A percentile compares a stretch with the other conserved stretches of the same genome.
These are phyloP conservation scores for Beta lomatogona DNA, from an alignment of 179 eudicot genomes.

Conservation along the genomic window DNA sequence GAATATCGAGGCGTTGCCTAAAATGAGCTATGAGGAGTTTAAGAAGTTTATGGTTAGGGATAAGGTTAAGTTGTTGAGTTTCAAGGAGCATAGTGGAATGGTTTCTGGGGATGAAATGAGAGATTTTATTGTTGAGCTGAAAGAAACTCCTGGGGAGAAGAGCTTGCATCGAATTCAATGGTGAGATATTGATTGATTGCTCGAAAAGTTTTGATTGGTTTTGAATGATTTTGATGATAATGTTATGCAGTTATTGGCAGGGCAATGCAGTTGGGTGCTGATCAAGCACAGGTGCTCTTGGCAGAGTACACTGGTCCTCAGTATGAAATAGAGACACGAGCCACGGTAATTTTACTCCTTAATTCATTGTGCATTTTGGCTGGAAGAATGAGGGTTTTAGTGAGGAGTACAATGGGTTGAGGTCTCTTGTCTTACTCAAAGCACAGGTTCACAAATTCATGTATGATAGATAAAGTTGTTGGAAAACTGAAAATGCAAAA, in stretches of 20 bases:
- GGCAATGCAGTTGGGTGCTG: constrained; percentile 67
- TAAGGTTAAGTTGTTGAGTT: constrained; percentile 62
- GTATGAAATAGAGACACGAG: constrained; percentile 69
- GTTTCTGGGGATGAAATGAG: constrained; percentile 35
- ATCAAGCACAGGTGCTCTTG: constrained; percentile 54
- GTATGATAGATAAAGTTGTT: background rate
- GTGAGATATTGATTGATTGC: constrained; percentile 39
- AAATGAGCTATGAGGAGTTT: constrained; percentile 63
- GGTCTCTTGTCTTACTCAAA: background rate
- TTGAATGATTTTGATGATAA: background rate
- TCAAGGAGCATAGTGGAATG: constrained; percentile 51
- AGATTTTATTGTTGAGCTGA: constrained; percentile 77
- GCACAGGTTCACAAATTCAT: background rate
- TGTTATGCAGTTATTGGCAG: constrained; percentile 40
- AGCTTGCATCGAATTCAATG: constrained; percentile 76
- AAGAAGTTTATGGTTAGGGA: constrained; percentile 49
- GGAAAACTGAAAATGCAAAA: background rate
- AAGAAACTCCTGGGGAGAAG: constrained; percentile 76
- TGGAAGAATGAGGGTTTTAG: background rate
- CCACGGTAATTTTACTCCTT: constrained; percentile 47
- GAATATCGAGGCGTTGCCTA: constrained; percentile 57
- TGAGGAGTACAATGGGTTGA: background rate
- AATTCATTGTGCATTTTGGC: background rate
- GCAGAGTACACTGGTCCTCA: constrained; percentile 65
- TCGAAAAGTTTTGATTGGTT: background rate